Base-by-base conservation (phyloP, 352 stramenopile genomes). In the Pythium pectinolyticum region DNA sequence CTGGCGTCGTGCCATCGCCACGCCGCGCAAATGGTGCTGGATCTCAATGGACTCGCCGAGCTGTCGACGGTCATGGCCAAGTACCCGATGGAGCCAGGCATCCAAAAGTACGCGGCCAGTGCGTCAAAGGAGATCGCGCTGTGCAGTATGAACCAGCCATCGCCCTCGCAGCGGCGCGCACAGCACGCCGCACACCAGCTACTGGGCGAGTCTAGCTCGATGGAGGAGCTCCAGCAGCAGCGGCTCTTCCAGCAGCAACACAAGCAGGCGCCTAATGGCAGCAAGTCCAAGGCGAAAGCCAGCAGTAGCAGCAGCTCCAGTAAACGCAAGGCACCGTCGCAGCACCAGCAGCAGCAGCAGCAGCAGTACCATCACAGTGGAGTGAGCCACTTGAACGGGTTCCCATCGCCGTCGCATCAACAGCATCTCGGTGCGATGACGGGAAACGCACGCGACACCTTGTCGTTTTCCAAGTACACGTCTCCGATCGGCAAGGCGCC, bases 31-130 rank as follows among this genome's bases (percentile, higher is more conserved):
- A 57, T 85, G 22, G 71, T 93, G 19, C 59, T 89, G 7, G 63
- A 67, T 20, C 69, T 91, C 6, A 86, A 89, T 24, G 84, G 81
- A 12, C 63, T 92, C 28, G 54, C 68, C 17, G 84, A 94, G 32
- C 70, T 94, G 17, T 94, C 84, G 27, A 91, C 74, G 0, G 73
- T 90, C 2, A 89, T 92, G 78, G 74, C 84, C 27, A 88, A 78
- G 56, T 90, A 85, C 57, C 74, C 82, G 22, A 80, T 73, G 7
- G 84, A 94, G 56, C 69, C 75, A 0, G 82, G 80, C 1, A 88
- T 91, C 32, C 78, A 88, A 25, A 88, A 88, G 45, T 91, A 87
- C 55, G 78, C 80, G 5, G 55, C 77, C 17, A 62, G 63, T 50
- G 80, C 80, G 11, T 89, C 78, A 2, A 82, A 83, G 28, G 74